Evolutionary conservation across 2,329 filamentous ascomycete genomes (phyloP).

Genomic region (Pseudogymnoascus sp.): DNA sequence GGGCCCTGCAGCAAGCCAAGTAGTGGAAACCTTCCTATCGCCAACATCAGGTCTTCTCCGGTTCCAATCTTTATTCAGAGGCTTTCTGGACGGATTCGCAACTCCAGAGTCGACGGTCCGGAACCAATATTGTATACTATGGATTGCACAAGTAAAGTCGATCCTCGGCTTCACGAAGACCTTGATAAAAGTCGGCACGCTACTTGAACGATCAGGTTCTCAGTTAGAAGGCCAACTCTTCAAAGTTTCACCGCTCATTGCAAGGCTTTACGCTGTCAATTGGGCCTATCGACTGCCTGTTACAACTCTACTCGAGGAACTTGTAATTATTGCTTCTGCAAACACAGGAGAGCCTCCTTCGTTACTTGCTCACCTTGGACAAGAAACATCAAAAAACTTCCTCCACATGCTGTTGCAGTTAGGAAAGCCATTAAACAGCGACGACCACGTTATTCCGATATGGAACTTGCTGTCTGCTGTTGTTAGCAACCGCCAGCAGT

Average conservation of each 20-base stretch:
- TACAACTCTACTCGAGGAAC: conserved; percentile 62
- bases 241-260: conserved; percentile 69
- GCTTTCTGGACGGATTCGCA: conserved; percentile 57
- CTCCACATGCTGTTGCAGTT: conserved; percentile 70
- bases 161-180: conserved; percentile 62
- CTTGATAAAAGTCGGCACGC: conserved; percentile 63
- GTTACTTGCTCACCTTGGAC: conserved; percentile 81
- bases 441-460: conserved; percentile 58
- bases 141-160: conserved; percentile 56
- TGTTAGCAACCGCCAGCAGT: conserved; percentile 85
- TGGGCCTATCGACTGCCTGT: conserved; percentile 60
- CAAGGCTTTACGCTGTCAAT: conserved; percentile 67
- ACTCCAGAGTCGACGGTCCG: conserved; percentile 58
- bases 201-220: conserved; percentile 56
- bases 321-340: conserved; percentile 65
- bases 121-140: conserved; percentile 46
- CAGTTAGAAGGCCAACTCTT: conserved; percentile 74
- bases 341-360: conserved; percentile 75
- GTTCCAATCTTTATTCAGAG: conserved; percentile 69
- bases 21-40: conserved; percentile 71
- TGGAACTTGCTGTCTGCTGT: conserved; percentile 86
- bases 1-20: conserved; percentile 64
- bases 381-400: conserved; percentile 77
- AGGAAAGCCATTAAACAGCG: conserved; percentile 66
- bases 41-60: conserved; percentile 63